Conservation (phyloP, 1,284 basidiomycete species). For the Psilocybe mexicana region DNA sequence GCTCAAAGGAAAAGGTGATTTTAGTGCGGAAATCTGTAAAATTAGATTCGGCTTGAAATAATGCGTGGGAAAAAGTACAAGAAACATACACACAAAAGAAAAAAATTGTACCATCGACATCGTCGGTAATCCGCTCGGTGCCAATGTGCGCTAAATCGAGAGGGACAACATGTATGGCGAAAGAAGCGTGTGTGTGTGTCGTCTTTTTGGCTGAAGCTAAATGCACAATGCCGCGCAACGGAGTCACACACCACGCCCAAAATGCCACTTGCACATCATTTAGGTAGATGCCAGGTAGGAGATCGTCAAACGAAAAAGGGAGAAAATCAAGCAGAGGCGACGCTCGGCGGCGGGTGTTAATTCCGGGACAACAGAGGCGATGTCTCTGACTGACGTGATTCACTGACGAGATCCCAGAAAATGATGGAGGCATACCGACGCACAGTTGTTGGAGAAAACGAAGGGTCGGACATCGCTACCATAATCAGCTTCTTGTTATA, state of each 20-base stretch:
- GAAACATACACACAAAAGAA: not conserved
- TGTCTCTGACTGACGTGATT: slow-evolving; percentile 4
- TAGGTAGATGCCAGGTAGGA: not conserved
- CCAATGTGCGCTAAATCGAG: not conserved
- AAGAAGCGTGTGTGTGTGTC: not conserved
- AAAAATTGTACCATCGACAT: not conserved
- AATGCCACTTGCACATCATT: slow-evolving; percentile 1
- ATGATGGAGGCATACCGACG: slow-evolving; percentile 10
- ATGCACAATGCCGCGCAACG: not conserved
- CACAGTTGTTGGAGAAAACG: slow-evolving; percentile 1
- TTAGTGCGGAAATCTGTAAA: not conserved
- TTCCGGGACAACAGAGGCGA: slow-evolving; percentile 17
- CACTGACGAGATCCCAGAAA: slow-evolving; percentile 11
- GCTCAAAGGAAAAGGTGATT: not conserved
- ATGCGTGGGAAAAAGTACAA: not conserved
- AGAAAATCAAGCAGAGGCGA: slow-evolving; percentile 2
- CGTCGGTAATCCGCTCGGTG: slow-evolving; percentile 2
- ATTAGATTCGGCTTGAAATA: not conserved
- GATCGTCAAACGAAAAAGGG: not conserved
- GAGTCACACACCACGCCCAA: not conserved
- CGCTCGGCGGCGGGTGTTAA: slow-evolving; percentile 24
- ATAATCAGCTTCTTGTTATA: slow-evolving; percentile 1
- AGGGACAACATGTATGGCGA: not conserved
- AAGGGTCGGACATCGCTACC: slow-evolving; percentile 12
- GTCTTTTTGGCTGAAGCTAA: not conserved